phyloP scores from a whole-genome alignment of 176 grass and related monocot genomes.

The Raddia guianensis region DNA sequence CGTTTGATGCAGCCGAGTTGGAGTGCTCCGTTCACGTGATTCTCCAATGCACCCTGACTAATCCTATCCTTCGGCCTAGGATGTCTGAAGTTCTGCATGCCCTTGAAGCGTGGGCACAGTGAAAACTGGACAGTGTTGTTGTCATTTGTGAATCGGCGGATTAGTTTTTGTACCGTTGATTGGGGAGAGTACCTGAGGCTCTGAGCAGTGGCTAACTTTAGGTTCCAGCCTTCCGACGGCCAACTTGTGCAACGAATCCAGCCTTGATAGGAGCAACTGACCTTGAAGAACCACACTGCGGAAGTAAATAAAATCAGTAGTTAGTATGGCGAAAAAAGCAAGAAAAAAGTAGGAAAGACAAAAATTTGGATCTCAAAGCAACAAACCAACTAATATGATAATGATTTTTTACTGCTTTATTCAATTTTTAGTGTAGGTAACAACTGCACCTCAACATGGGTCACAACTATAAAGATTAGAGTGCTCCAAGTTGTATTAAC shows the following conservation, averaged over 20 bases:
- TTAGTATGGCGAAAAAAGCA: not conserved
- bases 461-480: not conserved
- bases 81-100: slow-evolving; percentile 94
- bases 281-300: slow-evolving; percentile 80
- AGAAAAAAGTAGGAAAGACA: not conserved
- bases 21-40: slow-evolving; percentile 72
- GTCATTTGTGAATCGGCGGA: not conserved
- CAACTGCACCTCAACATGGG: not conserved
- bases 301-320: not conserved
- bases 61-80: slow-evolving; percentile 76
- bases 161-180: not conserved
- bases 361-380: not conserved
- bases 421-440: not conserved
- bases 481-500: not conserved
- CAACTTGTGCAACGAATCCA: slow-evolving; percentile 76
- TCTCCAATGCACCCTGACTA: slow-evolving; percentile 82
- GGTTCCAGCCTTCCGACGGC: slow-evolving; percentile 57
- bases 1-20: slow-evolving; percentile 59
- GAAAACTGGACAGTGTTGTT: not conserved
- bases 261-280: slow-evolving; percentile 75
- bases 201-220: not conserved
- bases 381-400: not conserved
- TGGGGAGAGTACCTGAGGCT: not conserved
- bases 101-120: slow-evolving; percentile 54
- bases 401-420: not conserved